Conservation (phyloP, 208 protist species). For the Trypanosomatidae sp. region DNA sequence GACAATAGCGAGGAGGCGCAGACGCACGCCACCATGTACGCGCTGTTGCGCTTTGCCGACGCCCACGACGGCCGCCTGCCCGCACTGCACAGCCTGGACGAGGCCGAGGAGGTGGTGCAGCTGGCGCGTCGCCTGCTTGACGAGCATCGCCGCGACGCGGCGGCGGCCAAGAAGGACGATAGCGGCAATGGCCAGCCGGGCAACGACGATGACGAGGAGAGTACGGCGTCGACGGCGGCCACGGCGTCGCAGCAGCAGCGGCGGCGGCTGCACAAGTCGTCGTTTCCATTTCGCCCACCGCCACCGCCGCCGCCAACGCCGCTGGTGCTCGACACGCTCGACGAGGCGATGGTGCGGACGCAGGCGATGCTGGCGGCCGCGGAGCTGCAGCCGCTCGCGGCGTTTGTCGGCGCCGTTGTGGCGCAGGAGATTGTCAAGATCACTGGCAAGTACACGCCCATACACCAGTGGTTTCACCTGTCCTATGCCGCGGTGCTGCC, state of each 20-base stretch:
- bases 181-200: background rate
- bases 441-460: constrained; percentile 93
- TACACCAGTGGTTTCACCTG: constrained; percentile 94
- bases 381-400: constrained; percentile 80
- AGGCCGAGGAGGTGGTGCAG: constrained; percentile 46
- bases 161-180: background rate
- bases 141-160: constrained; percentile 26
- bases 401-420: constrained; percentile 91
- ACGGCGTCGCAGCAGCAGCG: background rate
- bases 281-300: constrained; percentile 24
- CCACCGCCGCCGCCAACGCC: constrained; percentile 44
- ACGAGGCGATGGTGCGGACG: constrained; percentile 27
- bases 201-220: background rate
- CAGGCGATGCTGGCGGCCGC: constrained; percentile 50
- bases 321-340: constrained; percentile 33
- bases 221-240: background rate
- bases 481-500: constrained; percentile 78
- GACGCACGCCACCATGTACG: constrained; percentile 40
- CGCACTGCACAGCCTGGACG: constrained; percentile 32
- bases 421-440: constrained; percentile 97
- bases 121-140: constrained; percentile 31
- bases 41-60: constrained; percentile 59
- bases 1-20: constrained; percentile 69
- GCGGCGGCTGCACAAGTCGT: no score
- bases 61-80: constrained; percentile 36